Evolutionary conservation across 148 eudicot genomes (phyloP).

Genomic region (Agrostemma githago): DNA sequence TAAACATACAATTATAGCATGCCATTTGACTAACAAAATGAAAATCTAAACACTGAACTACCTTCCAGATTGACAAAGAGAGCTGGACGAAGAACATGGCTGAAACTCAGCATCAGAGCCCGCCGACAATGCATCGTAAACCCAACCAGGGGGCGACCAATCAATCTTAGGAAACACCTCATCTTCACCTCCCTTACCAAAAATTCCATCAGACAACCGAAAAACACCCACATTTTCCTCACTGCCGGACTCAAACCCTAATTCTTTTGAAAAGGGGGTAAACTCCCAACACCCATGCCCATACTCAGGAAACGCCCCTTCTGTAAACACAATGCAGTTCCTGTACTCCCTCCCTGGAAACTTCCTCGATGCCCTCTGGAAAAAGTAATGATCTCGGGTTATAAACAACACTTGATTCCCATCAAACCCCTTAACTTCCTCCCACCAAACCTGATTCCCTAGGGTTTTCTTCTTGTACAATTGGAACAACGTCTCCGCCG

Average conservation of each 20-base stretch:
- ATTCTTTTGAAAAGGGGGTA: not conserved
- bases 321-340: constrained; percentile 9
- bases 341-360: constrained; percentile 3
- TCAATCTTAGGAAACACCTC: not conserved
- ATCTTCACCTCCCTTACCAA: not conserved
- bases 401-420: constrained; percentile 2
- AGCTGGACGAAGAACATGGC: not conserved
- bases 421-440: not conserved
- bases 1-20: not conserved
- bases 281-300: constrained; percentile 10
- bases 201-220: not conserved
- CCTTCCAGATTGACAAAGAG: not conserved
- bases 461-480: not conserved
- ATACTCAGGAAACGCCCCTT: constrained; percentile 6
- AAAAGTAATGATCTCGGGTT: not conserved
- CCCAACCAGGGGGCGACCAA: constrained; percentile 10
- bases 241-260: not conserved
- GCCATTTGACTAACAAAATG: not conserved
- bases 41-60: not conserved
- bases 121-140: not conserved
- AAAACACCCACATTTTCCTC: not conserved
- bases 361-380: not conserved
- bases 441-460: not conserved
- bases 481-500: not conserved
- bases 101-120: not conserved